phyloP scores from a whole-genome alignment of 768 basidiomycete genomes.

The Kwoniella sp. region DNA sequence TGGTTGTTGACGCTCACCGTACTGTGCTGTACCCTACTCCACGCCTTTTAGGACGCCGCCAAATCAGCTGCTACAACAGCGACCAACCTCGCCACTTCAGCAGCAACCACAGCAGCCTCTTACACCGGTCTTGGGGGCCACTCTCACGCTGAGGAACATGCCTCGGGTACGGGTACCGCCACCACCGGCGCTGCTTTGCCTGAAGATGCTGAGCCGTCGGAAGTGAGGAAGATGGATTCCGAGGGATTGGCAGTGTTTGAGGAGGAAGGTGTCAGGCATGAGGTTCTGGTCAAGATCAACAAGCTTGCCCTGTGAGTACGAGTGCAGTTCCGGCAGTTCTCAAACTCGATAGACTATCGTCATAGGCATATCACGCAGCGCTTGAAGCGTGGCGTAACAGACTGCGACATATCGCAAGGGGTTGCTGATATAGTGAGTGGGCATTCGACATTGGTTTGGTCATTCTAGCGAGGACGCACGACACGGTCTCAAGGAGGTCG shows the following conservation, averaged over 20 bases:
- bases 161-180: not conserved
- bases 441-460: no score
- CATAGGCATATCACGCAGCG: no score
- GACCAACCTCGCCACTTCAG: slow-evolving; percentile 15
- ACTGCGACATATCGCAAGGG: no score
- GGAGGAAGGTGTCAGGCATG: slow-evolving; percentile 43
- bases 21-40: not conserved
- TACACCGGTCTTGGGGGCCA: slow-evolving; percentile 26
- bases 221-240: slow-evolving; percentile 38
- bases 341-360: no score
- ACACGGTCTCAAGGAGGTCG: slow-evolving; percentile 51
- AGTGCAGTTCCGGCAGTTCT: no score
- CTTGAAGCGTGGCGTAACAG: no score
- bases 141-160: slow-evolving; percentile 34
- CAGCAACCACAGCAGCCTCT: slow-evolving; percentile 10
- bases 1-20: no score
- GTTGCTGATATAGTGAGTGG: no score
- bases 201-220: slow-evolving; percentile 27
- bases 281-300: slow-evolving; percentile 52
- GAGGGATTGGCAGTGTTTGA: slow-evolving; percentile 48
- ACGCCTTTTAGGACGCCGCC: slow-evolving; percentile 16
- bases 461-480: slow-evolving; percentile 42
- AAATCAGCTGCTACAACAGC: slow-evolving; percentile 23
- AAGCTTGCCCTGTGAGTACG: slow-evolving; percentile 46
- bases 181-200: slow-evolving; percentile 26